phyloP scores from a whole-genome alignment of 2,329 filamentous ascomycete species.

The Fusarium coicis region DNA sequence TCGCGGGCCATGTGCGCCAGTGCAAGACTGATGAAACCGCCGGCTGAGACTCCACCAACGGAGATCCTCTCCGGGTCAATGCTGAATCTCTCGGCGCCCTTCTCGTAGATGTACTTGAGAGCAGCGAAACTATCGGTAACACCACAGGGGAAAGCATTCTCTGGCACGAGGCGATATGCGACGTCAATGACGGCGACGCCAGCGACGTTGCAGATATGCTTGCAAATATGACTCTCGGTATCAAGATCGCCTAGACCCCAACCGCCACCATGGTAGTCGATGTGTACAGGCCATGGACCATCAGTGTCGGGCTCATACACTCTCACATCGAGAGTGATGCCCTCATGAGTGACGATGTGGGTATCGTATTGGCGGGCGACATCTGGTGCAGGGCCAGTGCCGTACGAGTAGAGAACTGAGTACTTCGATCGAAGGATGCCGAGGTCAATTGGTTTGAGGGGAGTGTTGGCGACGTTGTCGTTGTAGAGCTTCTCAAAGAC shows the following conservation, averaged over 20 bases:
- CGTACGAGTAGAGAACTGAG: conserved; percentile 58
- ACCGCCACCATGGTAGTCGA: conserved; percentile 62
- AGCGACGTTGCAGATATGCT: conserved; percentile 57
- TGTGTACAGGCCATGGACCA: conserved; percentile 58
- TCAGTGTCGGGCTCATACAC: conserved; percentile 35
- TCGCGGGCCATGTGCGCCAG: conserved; percentile 9
- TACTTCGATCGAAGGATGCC: conserved; percentile 53
- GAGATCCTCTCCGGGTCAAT: background rate
- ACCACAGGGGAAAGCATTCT: conserved; percentile 9
- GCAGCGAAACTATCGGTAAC: conserved; percentile 8
- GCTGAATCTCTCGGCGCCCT: background rate
- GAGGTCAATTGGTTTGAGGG: conserved; percentile 54
- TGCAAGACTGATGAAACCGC: conserved; percentile 8
- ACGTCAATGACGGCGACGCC: conserved; percentile 59
- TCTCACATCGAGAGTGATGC: background rate
- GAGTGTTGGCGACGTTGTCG: conserved; percentile 55
- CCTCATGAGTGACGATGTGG: conserved; percentile 10
- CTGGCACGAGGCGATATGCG: background rate
- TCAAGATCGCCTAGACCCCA: conserved; percentile 62
- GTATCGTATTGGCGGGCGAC: conserved; percentile 54
- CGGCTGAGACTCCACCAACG: background rate
- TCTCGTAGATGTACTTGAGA: conserved; percentile 9
- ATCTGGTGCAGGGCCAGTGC: conserved; percentile 55
- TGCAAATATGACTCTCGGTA: conserved; percentile 61
- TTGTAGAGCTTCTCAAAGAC: conserved; percentile 61